phyloP scores from a whole-genome alignment of 2,329 filamentous ascomycete genomes.

The Massarina eburnea region DNA sequence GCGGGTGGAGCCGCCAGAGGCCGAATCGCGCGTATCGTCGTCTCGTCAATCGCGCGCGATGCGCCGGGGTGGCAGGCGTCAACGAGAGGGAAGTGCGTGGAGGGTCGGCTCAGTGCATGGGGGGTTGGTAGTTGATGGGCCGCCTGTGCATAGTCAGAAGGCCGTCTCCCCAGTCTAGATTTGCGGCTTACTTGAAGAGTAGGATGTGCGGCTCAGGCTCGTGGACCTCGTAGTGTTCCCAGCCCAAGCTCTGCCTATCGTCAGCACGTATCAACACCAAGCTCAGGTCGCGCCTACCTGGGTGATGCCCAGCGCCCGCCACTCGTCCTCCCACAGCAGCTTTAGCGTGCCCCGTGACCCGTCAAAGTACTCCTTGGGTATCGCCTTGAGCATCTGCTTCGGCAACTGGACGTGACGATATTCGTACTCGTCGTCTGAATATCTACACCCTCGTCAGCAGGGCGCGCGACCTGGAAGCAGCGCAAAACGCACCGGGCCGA shows the following conservation, averaged over 20 bases:
- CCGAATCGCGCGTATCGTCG: conserved; percentile 12
- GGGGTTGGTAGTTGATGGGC: conserved; percentile 81
- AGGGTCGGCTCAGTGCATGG: conserved; percentile 44
- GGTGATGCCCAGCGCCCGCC: conserved; percentile 94
- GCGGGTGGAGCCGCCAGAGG: conserved; percentile 20
- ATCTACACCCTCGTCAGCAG: conserved; percentile 59
- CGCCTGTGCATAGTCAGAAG: conserved; percentile 56
- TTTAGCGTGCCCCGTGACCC: conserved; percentile 87
- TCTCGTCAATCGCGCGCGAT: conserved; percentile 12
- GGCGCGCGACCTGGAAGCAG: conserved; percentile 6
- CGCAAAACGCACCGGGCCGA: conserved; percentile 74
- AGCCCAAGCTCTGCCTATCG: conserved; percentile 78
- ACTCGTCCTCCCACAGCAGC: conserved; percentile 97
- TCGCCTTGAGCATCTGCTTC: conserved; percentile 96
- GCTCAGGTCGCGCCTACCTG: conserved; percentile 64
- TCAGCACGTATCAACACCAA: conserved; percentile 11
- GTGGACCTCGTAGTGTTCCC: conserved; percentile 99
- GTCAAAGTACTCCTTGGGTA: conserved; percentile 94
- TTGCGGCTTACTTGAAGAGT: conserved; percentile 83
- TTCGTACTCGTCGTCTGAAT: conserved; percentile 89
- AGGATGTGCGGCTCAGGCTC: conserved; percentile 98
- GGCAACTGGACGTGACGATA: conserved; percentile 97
- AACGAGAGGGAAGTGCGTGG: conserved; percentile 6
- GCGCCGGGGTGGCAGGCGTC: conserved; percentile 9
- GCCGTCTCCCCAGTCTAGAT: not conserved